Evolutionary conservation across 257 asterid species (phyloP), one percentile per base, ranked within the genome.

Genomic region (Solanum pinnatisectum): DNA sequence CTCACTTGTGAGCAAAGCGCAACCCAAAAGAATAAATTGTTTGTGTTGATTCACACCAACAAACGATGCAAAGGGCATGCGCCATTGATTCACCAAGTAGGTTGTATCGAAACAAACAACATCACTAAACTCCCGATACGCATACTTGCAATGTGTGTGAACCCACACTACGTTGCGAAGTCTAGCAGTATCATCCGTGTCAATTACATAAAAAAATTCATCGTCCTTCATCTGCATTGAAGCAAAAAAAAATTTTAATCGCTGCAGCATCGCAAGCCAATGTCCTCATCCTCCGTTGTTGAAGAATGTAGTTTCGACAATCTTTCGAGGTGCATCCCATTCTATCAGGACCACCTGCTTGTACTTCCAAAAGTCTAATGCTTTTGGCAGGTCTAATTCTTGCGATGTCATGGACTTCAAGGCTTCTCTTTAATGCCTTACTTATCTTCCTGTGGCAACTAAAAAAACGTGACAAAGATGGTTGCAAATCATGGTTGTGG

Each of bases 191-290:
- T 9, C 8, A 20, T 60, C 5, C 30, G 5, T 23, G 27, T 60
- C 68, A 3, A 60, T 60, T 3, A 60, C 11, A 9, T 60, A 20
- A 20, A 60, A 56, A 60, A 22, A 60, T 20, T 60, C 68, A 8
- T 20, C 8, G 5, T 60, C 13, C 27, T 60, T 60, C 0, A 23
- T 0, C 0, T 60, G 30, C 13, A 60, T 60, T 7, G 10, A 22
- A 60, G 52, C 1, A 12, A 60, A 60, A 5, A 22, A 60, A n/a
- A 30, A 30, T 30, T 30, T 30, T 30, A 1, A 60, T 60, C 8
- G 27, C 10, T 0, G 3, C 30, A 3, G 1, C 5, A 18, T 22
- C 12, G 0, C 2, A 22, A 4, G 60, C 7, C 27, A 60, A 3
- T 8, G 23, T 15, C 8, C 3, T 49, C 18, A 15, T 4, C 60